Conservation (phyloP, 1,284 basidiomycete species). For the Lignosus rhinocerotis region DNA sequence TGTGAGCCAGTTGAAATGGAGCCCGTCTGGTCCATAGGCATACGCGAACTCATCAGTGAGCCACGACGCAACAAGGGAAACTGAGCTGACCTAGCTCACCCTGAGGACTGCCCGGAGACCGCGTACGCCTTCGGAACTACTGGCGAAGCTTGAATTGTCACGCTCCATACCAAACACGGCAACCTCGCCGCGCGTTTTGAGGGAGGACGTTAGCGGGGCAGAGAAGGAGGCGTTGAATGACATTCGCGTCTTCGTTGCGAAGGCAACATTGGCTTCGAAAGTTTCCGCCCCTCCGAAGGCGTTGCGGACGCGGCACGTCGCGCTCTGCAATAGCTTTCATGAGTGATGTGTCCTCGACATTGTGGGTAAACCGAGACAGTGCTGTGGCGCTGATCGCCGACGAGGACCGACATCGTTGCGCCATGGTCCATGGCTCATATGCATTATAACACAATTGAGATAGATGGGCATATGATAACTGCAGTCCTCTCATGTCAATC, state of each 20-base stretch:
- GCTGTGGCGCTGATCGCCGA: too few relatives aligned
- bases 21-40: slow-evolving; percentile 41
- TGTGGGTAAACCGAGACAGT: too few relatives aligned
- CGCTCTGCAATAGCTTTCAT: slow-evolving; percentile 48
- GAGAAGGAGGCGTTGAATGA: slow-evolving; percentile 74
- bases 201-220: slow-evolving; percentile 56
- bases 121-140: slow-evolving; percentile 65
- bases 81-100: slow-evolving; percentile 50
- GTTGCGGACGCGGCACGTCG: slow-evolving; percentile 82
- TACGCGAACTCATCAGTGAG: slow-evolving; percentile 26
- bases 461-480: too few relatives aligned
- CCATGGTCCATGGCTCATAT: too few relatives aligned
- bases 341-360: too few relatives aligned
- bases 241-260: slow-evolving; percentile 87
- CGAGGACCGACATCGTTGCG: too few relatives aligned
- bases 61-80: slow-evolving; percentile 23
- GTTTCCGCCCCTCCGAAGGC: slow-evolving; percentile 91
- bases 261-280: slow-evolving; percentile 80
- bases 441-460: too few relatives aligned
- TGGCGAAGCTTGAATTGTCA: slow-evolving; percentile 72
- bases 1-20: slow-evolving; percentile 55
- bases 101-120: slow-evolving; percentile 67
- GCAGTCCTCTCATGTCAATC: too few relatives aligned
- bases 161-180: slow-evolving; percentile 63
- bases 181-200: slow-evolving; percentile 64